Evolutionary conservation across 139 green algal species (phyloP).

Genomic region (Diplosphaera chodatii): DNA sequence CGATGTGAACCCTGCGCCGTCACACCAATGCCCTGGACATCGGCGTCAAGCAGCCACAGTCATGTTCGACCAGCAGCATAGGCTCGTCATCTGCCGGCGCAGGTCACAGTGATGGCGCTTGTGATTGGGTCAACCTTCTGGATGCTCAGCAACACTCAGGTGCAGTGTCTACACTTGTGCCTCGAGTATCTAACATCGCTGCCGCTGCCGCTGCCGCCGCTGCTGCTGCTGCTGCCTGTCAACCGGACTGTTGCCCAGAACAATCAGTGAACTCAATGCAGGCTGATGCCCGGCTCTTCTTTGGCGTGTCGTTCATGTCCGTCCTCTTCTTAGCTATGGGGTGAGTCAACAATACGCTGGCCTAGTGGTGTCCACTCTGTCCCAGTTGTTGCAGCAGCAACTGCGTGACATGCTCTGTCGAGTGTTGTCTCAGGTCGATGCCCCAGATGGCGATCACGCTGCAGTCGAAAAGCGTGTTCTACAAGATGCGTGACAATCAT

Average conservation of each 20-base stretch:
- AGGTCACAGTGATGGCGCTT: conserved; percentile 38
- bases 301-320: conserved; percentile 45
- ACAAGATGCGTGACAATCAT: conserved; percentile 67
- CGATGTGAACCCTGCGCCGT: no score
- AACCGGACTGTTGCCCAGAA: no score
- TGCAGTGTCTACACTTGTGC: no score
- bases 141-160: conserved; percentile 14
- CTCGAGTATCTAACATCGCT: no score
- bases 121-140: conserved; percentile 45
- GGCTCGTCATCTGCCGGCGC: no score
- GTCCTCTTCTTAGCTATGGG: conserved; percentile 50
- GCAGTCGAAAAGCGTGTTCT: conserved; percentile 62
- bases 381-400: neutral
- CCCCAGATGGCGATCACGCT: conserved; percentile 46
- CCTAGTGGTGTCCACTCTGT: neutral
- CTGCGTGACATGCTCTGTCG: neutral
- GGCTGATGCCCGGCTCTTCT: conserved; percentile 26
- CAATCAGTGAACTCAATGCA: neutral
- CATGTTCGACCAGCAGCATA: no score
- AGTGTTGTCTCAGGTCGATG: conserved; percentile 17
- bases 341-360: neutral
- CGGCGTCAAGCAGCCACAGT: no score
- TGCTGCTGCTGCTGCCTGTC: no score
- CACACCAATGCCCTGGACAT: no score
- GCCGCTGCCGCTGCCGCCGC: no score